phyloP scores from a whole-genome alignment of 768 basidiomycete genomes.

The Mycena maculata region DNA sequence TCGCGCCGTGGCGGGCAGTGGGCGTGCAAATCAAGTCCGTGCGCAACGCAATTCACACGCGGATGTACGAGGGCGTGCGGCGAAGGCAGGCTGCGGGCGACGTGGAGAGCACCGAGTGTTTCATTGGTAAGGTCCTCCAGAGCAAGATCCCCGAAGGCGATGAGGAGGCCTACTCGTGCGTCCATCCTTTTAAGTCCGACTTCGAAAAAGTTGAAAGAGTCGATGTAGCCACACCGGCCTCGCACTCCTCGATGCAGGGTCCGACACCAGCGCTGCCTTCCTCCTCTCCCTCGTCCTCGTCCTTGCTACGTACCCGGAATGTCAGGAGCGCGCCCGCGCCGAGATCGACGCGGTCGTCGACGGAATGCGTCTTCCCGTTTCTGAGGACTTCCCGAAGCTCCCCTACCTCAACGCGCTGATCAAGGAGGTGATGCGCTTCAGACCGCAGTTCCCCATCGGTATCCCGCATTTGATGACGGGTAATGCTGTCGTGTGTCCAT shows the following conservation, averaged over 20 bases:
- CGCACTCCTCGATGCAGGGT: slow-evolving; percentile 2
- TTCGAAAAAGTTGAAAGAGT: not conserved
- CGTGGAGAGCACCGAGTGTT: slow-evolving; percentile 9
- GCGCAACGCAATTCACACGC: not conserved
- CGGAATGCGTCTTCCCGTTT: not conserved
- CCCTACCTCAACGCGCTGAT: slow-evolving; percentile 3
- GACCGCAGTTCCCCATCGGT: slow-evolving; percentile 13
- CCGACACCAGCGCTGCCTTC: slow-evolving; percentile 11
- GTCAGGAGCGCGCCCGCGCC: slow-evolving; percentile 1
- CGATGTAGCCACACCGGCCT: not conserved
- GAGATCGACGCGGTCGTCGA: slow-evolving; percentile 11
- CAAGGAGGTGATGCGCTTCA: not conserved
- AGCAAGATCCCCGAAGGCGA: not conserved
- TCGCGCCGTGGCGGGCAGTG: slow-evolving; percentile 7
- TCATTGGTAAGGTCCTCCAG: not conserved
- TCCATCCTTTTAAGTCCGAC: not conserved
- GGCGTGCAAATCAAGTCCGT: not conserved
- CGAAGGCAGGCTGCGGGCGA: slow-evolving; percentile 4
- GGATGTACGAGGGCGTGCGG: not conserved
- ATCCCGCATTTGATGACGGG: not conserved
- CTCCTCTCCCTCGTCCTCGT: slow-evolving; percentile 1
- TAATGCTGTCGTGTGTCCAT: not conserved
- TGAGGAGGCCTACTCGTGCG: slow-evolving; percentile 8
- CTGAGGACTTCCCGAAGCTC: not conserved
- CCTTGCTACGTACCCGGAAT: not conserved